Percentiles rank a stretch among this genome's conserved stretches.
These are phyloP conservation scores for Trametes sanguinea DNA, from an alignment of 768 basidiomycete genomes.

Conservation along the genomic window DNA sequence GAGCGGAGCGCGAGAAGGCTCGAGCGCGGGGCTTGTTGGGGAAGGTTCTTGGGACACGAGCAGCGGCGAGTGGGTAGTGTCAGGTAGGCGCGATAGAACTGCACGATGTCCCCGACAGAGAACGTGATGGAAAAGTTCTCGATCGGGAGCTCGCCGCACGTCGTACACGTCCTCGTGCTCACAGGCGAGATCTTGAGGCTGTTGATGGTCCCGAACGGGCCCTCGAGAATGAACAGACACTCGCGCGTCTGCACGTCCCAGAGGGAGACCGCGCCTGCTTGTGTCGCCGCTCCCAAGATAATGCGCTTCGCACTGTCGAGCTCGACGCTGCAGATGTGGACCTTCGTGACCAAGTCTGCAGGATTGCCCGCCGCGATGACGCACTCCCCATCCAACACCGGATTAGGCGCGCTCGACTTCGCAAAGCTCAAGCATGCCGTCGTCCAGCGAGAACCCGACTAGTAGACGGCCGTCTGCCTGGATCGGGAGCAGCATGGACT, in stretches of 20 bases:
- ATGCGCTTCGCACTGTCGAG: slow-evolving; percentile 52
- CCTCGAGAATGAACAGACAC: slow-evolving; percentile 63
- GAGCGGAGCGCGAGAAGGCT: slow-evolving; percentile 57
- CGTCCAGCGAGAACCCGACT: slow-evolving; percentile 61
- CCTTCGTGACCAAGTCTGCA: slow-evolving; percentile 51
- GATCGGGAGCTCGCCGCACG: slow-evolving; percentile 67
- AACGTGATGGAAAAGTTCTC: slow-evolving; percentile 69
- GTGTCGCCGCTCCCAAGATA: slow-evolving; percentile 63
- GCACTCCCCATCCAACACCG: slow-evolving; percentile 46
- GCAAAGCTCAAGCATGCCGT: slow-evolving; percentile 65
- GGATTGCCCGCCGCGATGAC: slow-evolving; percentile 61
- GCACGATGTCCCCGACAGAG: slow-evolving; percentile 63
- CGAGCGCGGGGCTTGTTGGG: slow-evolving; percentile 47
- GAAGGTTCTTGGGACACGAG: slow-evolving; percentile 58
- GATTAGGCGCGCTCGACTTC: slow-evolving; percentile 51
- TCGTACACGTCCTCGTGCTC: slow-evolving; percentile 57
- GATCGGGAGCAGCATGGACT: slow-evolving; percentile 51
- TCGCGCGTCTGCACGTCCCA: slow-evolving; percentile 74
- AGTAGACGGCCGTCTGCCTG: slow-evolving; percentile 48
- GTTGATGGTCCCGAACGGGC: slow-evolving; percentile 57
- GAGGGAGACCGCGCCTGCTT: slow-evolving; percentile 67
- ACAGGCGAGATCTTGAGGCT: slow-evolving; percentile 63
- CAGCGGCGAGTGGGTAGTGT: slow-evolving; percentile 63
- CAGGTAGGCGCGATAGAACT: slow-evolving; percentile 62
- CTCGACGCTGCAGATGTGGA: slow-evolving; percentile 54